phyloP scores from a whole-genome alignment of 257 asterid species.

The Anisodus tanguticus region DNA sequence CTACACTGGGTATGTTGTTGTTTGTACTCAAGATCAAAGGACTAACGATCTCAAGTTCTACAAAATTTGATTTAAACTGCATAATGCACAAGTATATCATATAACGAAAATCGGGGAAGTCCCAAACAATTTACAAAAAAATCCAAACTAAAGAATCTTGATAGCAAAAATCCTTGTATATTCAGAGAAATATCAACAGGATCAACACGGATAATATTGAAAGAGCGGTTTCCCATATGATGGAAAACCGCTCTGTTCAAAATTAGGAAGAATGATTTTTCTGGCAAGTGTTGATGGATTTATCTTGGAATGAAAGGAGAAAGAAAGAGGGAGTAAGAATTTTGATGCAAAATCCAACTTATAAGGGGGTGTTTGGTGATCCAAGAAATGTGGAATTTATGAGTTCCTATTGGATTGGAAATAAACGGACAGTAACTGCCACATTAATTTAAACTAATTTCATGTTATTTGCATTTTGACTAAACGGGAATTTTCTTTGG shows the following conservation, averaged over 20 bases:
- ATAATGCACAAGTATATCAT: conserved; percentile 14
- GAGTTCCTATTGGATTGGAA: conserved; percentile 26
- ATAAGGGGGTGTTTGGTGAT: conserved; percentile 43
- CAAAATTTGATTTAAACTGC: conserved; percentile 18
- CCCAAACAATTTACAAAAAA: neutral
- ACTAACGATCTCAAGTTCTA: conserved; percentile 16
- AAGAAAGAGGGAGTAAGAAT: neutral
- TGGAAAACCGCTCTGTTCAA: conserved; percentile 60
- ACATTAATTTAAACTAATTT: neutral
- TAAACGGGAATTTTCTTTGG: neutral
- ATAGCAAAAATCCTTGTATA: neutral
- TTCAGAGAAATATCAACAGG: conserved; percentile 1
- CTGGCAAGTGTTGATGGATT: neutral
- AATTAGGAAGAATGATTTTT: neutral
- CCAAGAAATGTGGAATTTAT: conserved; percentile 48
- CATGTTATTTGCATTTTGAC: neutral
- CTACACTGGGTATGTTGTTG: too few relatives aligned
- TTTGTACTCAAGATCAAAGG: too few relatives aligned
- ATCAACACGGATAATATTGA: neutral
- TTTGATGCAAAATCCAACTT: neutral
- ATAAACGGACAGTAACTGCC: conserved; percentile 29
- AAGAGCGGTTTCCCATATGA: conserved; percentile 57
- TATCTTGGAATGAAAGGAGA: conserved; percentile 22
- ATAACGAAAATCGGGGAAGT: neutral
- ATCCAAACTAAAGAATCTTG: too few relatives aligned